phyloP scores from a whole-genome alignment of 768 basidiomycete genomes.

The Amanita exitialis region DNA sequence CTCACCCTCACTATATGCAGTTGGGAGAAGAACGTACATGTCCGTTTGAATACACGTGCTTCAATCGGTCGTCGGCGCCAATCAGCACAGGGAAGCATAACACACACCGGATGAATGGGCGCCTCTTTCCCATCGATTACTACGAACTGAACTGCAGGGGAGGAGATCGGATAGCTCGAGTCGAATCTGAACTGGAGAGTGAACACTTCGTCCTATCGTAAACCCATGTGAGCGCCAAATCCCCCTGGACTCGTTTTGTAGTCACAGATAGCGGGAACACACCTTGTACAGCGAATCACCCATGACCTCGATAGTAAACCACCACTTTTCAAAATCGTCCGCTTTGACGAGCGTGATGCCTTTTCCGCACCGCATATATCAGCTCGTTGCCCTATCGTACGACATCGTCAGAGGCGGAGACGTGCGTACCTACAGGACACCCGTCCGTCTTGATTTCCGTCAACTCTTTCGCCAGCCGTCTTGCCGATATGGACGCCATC shows the following conservation, averaged over 20 bases:
- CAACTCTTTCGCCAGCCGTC: conserved; percentile 4
- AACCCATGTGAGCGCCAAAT: neutral
- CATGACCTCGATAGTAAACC: conserved; percentile 72
- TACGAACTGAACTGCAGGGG: conserved; percentile 83
- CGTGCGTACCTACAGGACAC: conserved; percentile 1
- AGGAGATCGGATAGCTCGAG: conserved; percentile 72
- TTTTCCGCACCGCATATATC: conserved; percentile 13
- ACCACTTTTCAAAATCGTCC: conserved; percentile 72
- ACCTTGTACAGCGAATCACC: conserved; percentile 78
- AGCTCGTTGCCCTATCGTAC: neutral
- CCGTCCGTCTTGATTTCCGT: conserved; percentile 4
- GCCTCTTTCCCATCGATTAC: conserved; percentile 51
- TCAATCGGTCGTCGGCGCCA: neutral
- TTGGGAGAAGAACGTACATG: conserved; percentile 39
- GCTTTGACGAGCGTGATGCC: conserved; percentile 69
- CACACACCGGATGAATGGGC: conserved; percentile 66
- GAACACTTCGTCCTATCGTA: conserved; percentile 58
- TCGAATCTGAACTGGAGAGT: conserved; percentile 80
- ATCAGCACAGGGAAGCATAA: conserved; percentile 6
- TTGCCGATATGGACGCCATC: conserved; percentile 7
- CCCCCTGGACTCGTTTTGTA: neutral
- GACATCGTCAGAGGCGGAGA: neutral
- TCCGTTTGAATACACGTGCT: conserved; percentile 86
- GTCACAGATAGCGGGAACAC: conserved; percentile 6
- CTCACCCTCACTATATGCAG: neutral